Evolutionary conservation across 805 yeast species (phyloP), one percentile per base, ranked within the genome.

Genomic region (Spathaspora girioi): DNA sequence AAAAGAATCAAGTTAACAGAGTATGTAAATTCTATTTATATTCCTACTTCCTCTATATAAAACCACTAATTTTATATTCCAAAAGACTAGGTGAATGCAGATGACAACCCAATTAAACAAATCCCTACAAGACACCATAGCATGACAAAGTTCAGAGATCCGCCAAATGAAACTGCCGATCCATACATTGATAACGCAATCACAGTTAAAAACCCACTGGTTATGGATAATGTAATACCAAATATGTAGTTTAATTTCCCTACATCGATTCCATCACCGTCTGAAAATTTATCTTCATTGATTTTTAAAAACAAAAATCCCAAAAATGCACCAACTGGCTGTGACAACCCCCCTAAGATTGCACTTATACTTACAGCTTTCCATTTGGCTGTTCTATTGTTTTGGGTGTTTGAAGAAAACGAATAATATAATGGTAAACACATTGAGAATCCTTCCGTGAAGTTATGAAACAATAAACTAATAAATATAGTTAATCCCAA

Each of bases 401-500:
- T 69, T 59, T 82, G 77, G 43, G 80, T 73, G 2, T 60, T 52
- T 3, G 63, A 60, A 1, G 63, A 52, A 55, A 93, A 74, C 8
- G 96, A 89, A 48, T 92, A 80, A 63, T 86, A 94, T 31, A 93
- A 73, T 0, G 98, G 98, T 45, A 92, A 74, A 12, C 96, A 89
- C 88, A 93, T 92, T 14, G 94, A 83, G 64, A 94, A 91, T 0
- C 98, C 99, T 66, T 93, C 99, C 19, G 92, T 86, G 58, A 90
- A 85, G 66, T 94, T 94, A 70, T 93, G 99, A 27, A 94, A 81
- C 11, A 91, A 82, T 62, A 93, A 76, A 46, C 97, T 90, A 18
- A 92, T 65, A 61, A 94, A 92, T 11, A 93, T 89, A 14, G 89
- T 78, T 18, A 90, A 59, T 0, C 98, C 97, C 26, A 91, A 69